Percentiles rank a stretch among this genome's conserved stretches.
These are phyloP conservation scores for Dothideomycetes sp. DNA, from an alignment of 2,329 filamentous ascomycete species.

Conservation along the genomic window DNA sequence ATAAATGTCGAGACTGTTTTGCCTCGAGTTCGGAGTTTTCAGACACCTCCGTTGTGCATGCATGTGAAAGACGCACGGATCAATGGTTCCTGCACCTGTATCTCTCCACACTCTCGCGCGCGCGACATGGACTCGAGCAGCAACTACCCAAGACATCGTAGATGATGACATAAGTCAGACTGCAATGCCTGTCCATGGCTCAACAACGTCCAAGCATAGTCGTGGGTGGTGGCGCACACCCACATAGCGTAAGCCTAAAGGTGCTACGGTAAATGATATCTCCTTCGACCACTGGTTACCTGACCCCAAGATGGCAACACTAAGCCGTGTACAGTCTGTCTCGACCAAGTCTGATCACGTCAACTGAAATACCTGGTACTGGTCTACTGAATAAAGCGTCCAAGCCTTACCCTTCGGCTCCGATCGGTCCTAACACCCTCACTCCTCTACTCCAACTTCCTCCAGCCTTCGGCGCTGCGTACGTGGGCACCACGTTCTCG, in stretches of 20 bases:
- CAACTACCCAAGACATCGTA: too few species aligned
- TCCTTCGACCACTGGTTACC: slow-evolving; percentile 2
- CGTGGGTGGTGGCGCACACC: slow-evolving; percentile 22
- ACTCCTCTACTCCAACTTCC: slow-evolving; percentile 66
- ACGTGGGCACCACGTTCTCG: slow-evolving; percentile 88
- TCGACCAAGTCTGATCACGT: slow-evolving; percentile 59
- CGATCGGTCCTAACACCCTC: slow-evolving; percentile 41
- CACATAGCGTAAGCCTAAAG: slow-evolving; percentile 77
- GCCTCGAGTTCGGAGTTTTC: neutral
- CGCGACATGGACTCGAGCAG: too few species aligned
- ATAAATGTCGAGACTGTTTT: neutral
- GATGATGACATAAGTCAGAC: too few species aligned
- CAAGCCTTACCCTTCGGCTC: slow-evolving; percentile 55
- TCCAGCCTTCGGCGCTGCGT: slow-evolving; percentile 83
- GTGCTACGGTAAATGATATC: slow-evolving; percentile 61
- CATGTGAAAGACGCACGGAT: neutral
- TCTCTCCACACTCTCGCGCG: too few species aligned
- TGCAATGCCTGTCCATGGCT: slow-evolving; percentile 3
- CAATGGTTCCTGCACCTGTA: too few species aligned
- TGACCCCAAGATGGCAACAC: slow-evolving; percentile 6
- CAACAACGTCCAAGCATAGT: slow-evolving; percentile 2
- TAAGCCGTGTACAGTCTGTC: slow-evolving; percentile 53
- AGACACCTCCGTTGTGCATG: neutral
- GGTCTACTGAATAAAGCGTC: slow-evolving; percentile 53
- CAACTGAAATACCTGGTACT: slow-evolving; percentile 51